Percentiles rank a stretch among this genome's conserved stretches.
phyloP scores from a whole-genome alignment of 2,329 filamentous ascomycete species.

The Acrodontium crateriforme region DNA sequence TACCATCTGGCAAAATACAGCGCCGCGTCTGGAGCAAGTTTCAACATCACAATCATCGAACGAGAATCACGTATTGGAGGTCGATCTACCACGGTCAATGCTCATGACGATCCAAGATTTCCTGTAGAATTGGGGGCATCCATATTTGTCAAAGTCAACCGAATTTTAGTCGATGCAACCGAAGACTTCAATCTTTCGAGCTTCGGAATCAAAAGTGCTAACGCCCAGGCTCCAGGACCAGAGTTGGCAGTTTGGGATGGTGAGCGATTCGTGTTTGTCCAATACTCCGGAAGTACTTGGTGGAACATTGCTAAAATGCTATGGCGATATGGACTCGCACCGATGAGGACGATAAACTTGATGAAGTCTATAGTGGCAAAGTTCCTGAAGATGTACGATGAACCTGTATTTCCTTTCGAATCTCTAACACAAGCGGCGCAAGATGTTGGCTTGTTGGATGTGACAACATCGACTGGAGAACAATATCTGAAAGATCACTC shows the following conservation, averaged over 20 bases:
- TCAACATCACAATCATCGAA: slow-evolving; percentile 84
- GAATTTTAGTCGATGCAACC: slow-evolving; percentile 64
- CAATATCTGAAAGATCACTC: slow-evolving; percentile 56
- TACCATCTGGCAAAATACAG: slow-evolving; percentile 69
- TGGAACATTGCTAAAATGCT: slow-evolving; percentile 68
- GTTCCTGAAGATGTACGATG: slow-evolving; percentile 69
- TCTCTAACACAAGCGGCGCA: slow-evolving; percentile 57
- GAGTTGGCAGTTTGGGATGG: slow-evolving; percentile 78
- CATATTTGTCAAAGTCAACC: slow-evolving; percentile 78
- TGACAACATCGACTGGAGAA: slow-evolving; percentile 58
- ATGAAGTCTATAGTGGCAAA: slow-evolving; percentile 56
- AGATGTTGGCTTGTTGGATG: slow-evolving; percentile 51
- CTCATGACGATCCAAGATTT: slow-evolving; percentile 50
- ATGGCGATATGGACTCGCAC: slow-evolving; percentile 74
- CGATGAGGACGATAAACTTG: slow-evolving; percentile 57
- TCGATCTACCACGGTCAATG: slow-evolving; percentile 71
- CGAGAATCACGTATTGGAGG: slow-evolving; percentile 66
- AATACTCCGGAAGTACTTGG: slow-evolving; percentile 51
- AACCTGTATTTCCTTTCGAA: slow-evolving; percentile 69
- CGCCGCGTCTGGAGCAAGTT: slow-evolving; percentile 39
- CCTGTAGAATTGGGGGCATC: slow-evolving; percentile 80
- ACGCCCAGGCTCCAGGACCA: slow-evolving; percentile 36
- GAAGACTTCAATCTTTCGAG: slow-evolving; percentile 55
- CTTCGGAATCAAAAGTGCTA: slow-evolving; percentile 20
- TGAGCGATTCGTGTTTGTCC: slow-evolving; percentile 53